phyloP scores from a whole-genome alignment of 352 stramenopile species.

The Pythium apleroticum region DNA sequence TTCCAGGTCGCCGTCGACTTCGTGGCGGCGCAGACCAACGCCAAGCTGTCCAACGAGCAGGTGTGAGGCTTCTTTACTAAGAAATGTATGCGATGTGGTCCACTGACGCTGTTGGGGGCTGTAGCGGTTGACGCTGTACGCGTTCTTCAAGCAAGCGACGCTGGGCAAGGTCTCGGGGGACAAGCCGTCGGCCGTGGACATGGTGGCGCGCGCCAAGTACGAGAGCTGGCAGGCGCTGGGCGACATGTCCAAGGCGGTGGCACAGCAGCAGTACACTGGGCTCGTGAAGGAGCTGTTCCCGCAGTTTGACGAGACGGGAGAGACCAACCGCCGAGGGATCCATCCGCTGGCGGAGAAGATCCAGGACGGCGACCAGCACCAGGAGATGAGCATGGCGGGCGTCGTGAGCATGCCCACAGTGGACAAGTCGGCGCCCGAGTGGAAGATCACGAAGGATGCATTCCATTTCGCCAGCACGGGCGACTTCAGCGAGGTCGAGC shows the following conservation, averaged over 20 bases:
- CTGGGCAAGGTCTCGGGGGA: slow-evolving; percentile 51
- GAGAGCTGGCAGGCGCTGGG: slow-evolving; percentile 69
- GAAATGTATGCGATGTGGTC: not conserved
- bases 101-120: not conserved
- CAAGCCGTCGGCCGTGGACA: slow-evolving; percentile 66
- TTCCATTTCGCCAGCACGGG: slow-evolving; percentile 78
- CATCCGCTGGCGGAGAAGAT: slow-evolving; percentile 23
- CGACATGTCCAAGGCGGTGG: slow-evolving; percentile 48
- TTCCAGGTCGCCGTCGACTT: slow-evolving; percentile 79
- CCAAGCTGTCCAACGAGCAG: slow-evolving; percentile 68
- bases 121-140: slow-evolving; percentile 74
- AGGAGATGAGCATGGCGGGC: slow-evolving; percentile 49
- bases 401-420: slow-evolving; percentile 65
- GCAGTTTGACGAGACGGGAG: slow-evolving; percentile 52
- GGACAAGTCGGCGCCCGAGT: slow-evolving; percentile 79
- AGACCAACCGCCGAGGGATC: slow-evolving; percentile 5
- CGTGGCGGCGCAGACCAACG: slow-evolving; percentile 39
- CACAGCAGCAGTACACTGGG: slow-evolving; percentile 69
- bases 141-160: slow-evolving; percentile 81
- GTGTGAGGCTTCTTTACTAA: slow-evolving; percentile 18
- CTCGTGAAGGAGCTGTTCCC: slow-evolving; percentile 73
- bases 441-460: slow-evolving; percentile 66
- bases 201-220: slow-evolving; percentile 72
- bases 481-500: slow-evolving; percentile 49
- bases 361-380: slow-evolving; percentile 7